phyloP scores from a whole-genome alignment of 2,329 filamentous ascomycete genomes.

The Emmonsia crescens region DNA sequence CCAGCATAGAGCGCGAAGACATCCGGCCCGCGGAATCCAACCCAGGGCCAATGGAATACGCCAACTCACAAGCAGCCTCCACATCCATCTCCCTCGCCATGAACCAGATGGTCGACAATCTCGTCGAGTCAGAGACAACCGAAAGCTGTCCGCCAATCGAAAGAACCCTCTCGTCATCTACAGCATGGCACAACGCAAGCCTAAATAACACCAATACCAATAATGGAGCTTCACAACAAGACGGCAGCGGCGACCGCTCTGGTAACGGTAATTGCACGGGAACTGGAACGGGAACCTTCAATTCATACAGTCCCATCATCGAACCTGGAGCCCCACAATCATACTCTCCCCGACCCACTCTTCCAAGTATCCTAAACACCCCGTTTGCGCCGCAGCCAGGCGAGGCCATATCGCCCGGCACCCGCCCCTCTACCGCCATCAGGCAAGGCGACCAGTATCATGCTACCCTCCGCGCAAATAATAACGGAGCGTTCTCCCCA shows the following conservation, averaged over 20 bases:
- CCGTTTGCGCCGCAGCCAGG: constrained; percentile 33
- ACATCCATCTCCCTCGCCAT: constrained; percentile 40
- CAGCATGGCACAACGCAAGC: constrained; percentile 1
- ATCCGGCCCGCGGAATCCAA: constrained; percentile 24
- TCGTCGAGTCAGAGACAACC: constrained; percentile 37
- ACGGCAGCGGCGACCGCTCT: neutral
- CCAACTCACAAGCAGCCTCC: constrained; percentile 38
- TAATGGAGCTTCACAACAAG: neutral
- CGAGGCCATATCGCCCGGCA: constrained; percentile 25
- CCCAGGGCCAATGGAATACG: constrained; percentile 17
- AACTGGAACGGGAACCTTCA: neutral
- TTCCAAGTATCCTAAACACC: constrained; percentile 30
- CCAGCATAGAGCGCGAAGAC: constrained; percentile 32
- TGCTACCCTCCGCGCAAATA: neutral
- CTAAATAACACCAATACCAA: neutral
- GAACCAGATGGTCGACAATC: constrained; percentile 48
- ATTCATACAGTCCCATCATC: constrained; percentile 5
- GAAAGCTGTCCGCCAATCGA: constrained; percentile 9
- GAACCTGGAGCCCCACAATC: constrained; percentile 3
- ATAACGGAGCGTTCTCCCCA: neutral
- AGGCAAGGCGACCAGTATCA: constrained; percentile 2
- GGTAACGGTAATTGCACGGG: neutral
- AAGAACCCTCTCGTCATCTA: neutral
- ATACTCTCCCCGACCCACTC: constrained; percentile 13
- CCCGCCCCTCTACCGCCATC: constrained; percentile 20